Conservation (phyloP, 192 early-diverging fungal species). For the Backusella psychrophila region DNA sequence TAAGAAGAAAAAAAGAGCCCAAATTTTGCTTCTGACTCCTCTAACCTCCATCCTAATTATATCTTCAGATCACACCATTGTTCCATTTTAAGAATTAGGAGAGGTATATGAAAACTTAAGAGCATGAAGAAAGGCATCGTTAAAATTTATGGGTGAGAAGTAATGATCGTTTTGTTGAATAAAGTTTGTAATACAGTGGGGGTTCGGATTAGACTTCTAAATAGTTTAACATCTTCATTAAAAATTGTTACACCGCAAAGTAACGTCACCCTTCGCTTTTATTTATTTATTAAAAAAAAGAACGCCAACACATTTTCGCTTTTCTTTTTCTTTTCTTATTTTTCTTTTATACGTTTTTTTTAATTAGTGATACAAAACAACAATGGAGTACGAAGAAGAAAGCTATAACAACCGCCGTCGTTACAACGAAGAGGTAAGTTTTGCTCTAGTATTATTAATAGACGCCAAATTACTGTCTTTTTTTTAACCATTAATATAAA, state of each 20-base stretch:
- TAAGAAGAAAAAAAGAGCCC: too few species aligned
- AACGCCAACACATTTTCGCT: neutral
- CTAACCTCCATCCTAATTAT: too few species aligned
- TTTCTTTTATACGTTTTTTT: neutral
- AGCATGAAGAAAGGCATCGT: too few species aligned
- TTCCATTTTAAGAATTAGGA: too few species aligned
- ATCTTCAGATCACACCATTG: too few species aligned
- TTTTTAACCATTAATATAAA: neutral
- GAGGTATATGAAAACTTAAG: too few species aligned
- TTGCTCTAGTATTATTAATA: neutral
- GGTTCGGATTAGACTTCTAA: neutral
- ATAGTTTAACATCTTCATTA: neutral
- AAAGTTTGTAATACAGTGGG: neutral
- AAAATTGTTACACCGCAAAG: neutral
- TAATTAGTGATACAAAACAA: neutral
- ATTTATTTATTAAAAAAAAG: too few species aligned
- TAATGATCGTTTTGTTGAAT: neutral
- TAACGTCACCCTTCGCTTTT: neutral
- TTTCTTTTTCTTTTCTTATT: neutral
- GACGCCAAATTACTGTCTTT: too few species aligned
- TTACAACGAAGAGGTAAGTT: neutral
- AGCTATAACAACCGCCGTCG: neutral
- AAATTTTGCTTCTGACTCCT: too few species aligned
- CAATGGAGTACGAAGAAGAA: conserved; percentile 1
- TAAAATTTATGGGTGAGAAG: too few species aligned